Evolutionary conservation across 2,329 filamentous ascomycete species (phyloP).

Genomic region (Beauveria sp.): DNA sequence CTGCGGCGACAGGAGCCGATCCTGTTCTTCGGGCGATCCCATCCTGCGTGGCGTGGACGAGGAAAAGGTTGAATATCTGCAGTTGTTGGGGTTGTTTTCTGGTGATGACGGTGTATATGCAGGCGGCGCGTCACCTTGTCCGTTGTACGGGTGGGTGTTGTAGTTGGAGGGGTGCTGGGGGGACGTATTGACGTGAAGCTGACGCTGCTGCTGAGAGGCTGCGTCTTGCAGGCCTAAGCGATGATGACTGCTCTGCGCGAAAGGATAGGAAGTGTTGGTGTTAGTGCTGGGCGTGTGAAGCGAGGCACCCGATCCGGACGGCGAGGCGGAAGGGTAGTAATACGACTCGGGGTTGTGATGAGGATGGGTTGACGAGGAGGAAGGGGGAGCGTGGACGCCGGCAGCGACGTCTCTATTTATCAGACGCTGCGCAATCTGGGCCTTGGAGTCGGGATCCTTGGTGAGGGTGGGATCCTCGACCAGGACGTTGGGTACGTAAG

Average conservation of each 20-base stretch:
- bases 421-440: conserved; percentile 33
- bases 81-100: conserved; percentile 25
- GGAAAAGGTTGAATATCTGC: conserved; percentile 41
- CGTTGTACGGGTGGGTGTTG: conserved; percentile 12
- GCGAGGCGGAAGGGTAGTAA: not conserved
- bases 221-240: conserved; percentile 10
- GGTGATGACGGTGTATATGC: conserved; percentile 35
- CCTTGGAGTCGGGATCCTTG: conserved; percentile 31
- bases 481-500: conserved; percentile 39
- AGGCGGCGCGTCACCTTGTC: conserved; percentile 37
- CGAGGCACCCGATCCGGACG: conserved; percentile 9
- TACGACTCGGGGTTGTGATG: conserved; percentile 7
- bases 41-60: conserved; percentile 25
- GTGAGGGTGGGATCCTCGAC: conserved; percentile 41
- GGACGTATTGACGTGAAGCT: conserved; percentile 5
- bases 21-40: conserved; percentile 35
- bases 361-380: conserved; percentile 13
- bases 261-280: conserved; percentile 4
- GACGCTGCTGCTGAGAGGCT: conserved; percentile 8
- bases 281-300: conserved; percentile 6
- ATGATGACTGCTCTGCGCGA: conserved; percentile 13
- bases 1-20: conserved; percentile 32
- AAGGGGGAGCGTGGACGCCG: not conserved
- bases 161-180: not conserved
- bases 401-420: conserved; percentile 21